Conservation (phyloP, 768 basidiomycete genomes). For the Scleroderma citrinum region DNA sequence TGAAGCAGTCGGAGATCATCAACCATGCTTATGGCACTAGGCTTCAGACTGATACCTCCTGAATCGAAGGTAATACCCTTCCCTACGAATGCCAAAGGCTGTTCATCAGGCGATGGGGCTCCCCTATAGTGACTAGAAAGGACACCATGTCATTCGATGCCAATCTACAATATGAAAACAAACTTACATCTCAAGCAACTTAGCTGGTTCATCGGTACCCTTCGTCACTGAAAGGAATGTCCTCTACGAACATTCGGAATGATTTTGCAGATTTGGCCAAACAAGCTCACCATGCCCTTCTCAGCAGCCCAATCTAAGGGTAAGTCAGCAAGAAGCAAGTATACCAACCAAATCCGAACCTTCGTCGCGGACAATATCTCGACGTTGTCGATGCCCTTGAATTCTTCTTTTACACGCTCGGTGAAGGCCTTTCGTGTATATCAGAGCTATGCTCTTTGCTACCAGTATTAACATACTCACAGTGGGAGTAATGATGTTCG, state of each 20-base stretch:
- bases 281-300: constrained; percentile 68
- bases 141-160: neutral
- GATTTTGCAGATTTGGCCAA: neutral
- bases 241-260: constrained; percentile 35
- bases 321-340: neutral
- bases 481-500: constrained; percentile 82
- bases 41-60: constrained; percentile 84
- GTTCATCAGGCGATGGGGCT: constrained; percentile 45
- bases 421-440: constrained; percentile 49
- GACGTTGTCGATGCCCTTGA: constrained; percentile 60
- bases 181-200: constrained; percentile 76
- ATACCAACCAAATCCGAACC: constrained; percentile 34
- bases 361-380: constrained; percentile 67
- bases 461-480: constrained; percentile 30
- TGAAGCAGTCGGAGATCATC: neutral
- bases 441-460: neutral
- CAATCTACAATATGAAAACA: neutral
- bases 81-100: constrained; percentile 72
- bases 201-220: constrained; percentile 78
- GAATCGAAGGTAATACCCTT: constrained; percentile 90
- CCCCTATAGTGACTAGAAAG: constrained; percentile 70
- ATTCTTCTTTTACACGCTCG: constrained; percentile 62
- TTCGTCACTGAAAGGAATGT: constrained; percentile 85
- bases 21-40: constrained; percentile 45
- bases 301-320: constrained; percentile 68